Conservation (phyloP, 495 filamentous ascomycete genomes). For the Friedmanniomyces endolithicus region DNA sequence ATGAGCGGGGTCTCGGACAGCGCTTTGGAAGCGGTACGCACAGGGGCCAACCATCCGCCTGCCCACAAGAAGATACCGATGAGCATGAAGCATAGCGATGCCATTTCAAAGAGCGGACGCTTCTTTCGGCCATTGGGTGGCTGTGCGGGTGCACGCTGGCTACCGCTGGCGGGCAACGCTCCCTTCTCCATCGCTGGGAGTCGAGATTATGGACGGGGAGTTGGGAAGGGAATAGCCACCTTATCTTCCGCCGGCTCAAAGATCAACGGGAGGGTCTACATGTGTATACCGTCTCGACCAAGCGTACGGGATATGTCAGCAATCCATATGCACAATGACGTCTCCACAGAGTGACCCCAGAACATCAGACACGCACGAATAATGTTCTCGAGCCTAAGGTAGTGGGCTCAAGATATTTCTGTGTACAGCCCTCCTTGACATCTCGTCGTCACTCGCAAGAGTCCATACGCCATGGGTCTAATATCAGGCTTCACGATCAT, state of each 20-base stretch:
- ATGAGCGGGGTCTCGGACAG: slow-evolving; percentile 65
- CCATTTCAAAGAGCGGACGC: not conserved
- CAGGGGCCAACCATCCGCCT: not conserved
- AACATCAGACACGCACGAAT: too few species aligned
- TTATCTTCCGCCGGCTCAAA: too few species aligned
- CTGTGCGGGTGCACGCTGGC: not conserved
- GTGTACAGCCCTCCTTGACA: not conserved
- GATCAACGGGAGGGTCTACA: too few species aligned
- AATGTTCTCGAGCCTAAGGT: too few species aligned
- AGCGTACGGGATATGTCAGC: too few species aligned
- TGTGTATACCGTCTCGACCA: too few species aligned
- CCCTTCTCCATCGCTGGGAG: too few species aligned
- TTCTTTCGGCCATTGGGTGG: not conserved
- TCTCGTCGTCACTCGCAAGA: not conserved
- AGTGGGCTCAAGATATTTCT: too few species aligned
- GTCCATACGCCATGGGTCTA: slow-evolving; percentile 48
- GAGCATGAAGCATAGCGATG: not conserved
- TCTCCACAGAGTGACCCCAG: too few species aligned
- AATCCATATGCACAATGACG: too few species aligned
- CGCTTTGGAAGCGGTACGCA: not conserved
- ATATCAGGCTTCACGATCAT: slow-evolving; percentile 66
- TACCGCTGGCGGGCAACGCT: not conserved
- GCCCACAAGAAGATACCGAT: not conserved
- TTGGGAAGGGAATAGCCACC: too few species aligned
- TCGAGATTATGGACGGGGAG: too few species aligned